Conservation (phyloP, 176 grass and related monocot genomes). For the Triticum timopheevii region DNA sequence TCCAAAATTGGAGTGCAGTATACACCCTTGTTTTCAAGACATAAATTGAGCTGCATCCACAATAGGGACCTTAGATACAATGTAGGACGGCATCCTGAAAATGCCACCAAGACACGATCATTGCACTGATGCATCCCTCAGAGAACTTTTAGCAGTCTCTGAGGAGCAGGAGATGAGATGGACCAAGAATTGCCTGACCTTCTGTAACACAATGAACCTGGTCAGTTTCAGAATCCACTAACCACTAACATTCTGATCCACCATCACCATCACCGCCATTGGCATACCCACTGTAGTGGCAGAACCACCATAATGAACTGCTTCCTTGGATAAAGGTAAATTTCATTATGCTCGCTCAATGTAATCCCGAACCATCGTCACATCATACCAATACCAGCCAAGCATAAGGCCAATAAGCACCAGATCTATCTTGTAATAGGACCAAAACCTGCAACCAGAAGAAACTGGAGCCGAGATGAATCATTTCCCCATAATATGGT, state of each 20-base stretch:
- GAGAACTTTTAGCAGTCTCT: neutral
- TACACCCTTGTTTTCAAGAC: neutral
- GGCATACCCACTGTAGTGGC: neutral
- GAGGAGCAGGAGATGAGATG: neutral
- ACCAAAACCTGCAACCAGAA: neutral
- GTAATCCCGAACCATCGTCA: neutral
- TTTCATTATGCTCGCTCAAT: neutral
- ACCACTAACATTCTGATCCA: neutral
- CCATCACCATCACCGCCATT: neutral
- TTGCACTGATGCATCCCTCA: neutral
- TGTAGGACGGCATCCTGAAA: neutral
- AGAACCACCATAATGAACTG: neutral
- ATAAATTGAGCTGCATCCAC: neutral
- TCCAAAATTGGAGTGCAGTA: neutral
- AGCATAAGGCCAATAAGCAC: neutral
- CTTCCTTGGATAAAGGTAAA: neutral
- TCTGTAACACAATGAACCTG: neutral
- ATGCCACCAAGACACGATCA: neutral
- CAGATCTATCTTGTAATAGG: neutral
- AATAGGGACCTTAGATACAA: neutral
- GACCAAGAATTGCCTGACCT: neutral
- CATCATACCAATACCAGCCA: conserved; percentile 8
- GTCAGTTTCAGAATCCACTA: neutral
- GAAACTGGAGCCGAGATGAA: neutral
- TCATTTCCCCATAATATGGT: neutral